Base-by-base conservation (phyloP, 2,329 filamentous ascomycete species). In the Hymenoscyphus infarciens region DNA sequence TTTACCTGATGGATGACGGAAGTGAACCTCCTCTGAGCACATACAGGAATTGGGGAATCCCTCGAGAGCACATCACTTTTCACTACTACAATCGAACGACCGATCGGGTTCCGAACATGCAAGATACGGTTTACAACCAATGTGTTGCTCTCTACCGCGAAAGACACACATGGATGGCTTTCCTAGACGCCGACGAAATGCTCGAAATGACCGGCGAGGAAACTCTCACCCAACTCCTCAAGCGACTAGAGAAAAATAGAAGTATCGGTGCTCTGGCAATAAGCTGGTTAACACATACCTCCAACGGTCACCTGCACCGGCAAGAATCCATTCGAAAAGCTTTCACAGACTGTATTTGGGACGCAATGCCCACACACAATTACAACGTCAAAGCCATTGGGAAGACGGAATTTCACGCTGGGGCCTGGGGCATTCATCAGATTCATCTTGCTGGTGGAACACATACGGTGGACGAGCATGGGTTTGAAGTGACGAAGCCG, bases 301-400 rank as follows among this genome's bases (percentile, higher is more conserved):
- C 71, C 6, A 69, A 69, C 42, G 67, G 68, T 19, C 67, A 70
- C 7, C 63, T 73, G 7, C 67, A 59, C 15, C 70, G 72, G 0
- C 69, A 70, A 6, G 61, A 64, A 29, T 71, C 66, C 2, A 62
- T 66, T 8, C 68, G 74, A 19, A 67, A 69, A 55, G 61, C 65
- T 15, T 76, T 72, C 66, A 75, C 71, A 4, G 68, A 67, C 19
- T 75, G 73, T 49, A 68, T 73, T 35, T 67, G 63, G 38, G 72
- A 74, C 25, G 16, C 53, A 38, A 62, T 0, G 55, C 61, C 19
- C 22, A 67, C 54, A 57, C 39, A 71, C 53, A 75, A 75, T 54
- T 62, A 63, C 19, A 72, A 74, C 59, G 70, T 74, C 66, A 75
- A 75, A 66, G 69, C 69, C 15, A 72, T 75, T 57, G 72, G 74